phyloP scores from a whole-genome alignment of 2,329 filamentous ascomycete genomes.

The Calonectria pteridis region DNA sequence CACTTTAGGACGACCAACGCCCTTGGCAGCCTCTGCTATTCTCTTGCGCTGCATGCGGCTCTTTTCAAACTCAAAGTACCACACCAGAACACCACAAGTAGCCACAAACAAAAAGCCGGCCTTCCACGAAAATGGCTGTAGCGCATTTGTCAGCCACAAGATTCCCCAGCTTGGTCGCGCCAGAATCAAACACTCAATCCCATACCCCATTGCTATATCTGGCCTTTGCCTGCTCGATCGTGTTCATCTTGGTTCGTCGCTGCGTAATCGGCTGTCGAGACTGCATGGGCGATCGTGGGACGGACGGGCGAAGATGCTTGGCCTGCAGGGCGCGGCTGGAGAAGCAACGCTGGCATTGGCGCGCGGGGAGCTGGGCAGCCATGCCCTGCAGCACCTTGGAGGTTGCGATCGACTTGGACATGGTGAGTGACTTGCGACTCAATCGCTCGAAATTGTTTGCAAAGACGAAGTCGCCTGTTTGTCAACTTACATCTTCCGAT shows the following conservation, averaged over 20 bases:
- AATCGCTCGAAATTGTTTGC: slow-evolving; percentile 27
- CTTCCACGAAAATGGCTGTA: slow-evolving; percentile 92
- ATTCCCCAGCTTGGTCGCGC: slow-evolving; percentile 1
- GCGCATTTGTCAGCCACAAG: slow-evolving; percentile 42
- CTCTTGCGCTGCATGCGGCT: slow-evolving; percentile 89
- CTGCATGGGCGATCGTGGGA: slow-evolving; percentile 47
- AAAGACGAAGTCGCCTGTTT: slow-evolving; percentile 33
- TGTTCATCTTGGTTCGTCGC: slow-evolving; percentile 61
- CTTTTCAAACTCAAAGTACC: slow-evolving; percentile 96
- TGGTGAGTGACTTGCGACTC: slow-evolving; percentile 41
- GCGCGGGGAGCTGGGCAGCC: slow-evolving; percentile 47
- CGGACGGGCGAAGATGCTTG: slow-evolving; percentile 51
- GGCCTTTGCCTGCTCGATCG: slow-evolving; percentile 71
- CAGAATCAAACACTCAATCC: not conserved
- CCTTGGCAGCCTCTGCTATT: slow-evolving; percentile 92
- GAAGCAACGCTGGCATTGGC: slow-evolving; percentile 59
- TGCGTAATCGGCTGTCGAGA: slow-evolving; percentile 52
- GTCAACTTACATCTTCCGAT: slow-evolving; percentile 45
- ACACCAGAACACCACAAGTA: slow-evolving; percentile 81
- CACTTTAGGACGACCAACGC: slow-evolving; percentile 92
- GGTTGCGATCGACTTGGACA: slow-evolving; percentile 55
- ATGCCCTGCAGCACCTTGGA: slow-evolving; percentile 52
- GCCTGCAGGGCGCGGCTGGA: slow-evolving; percentile 51
- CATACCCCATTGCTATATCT: slow-evolving; percentile 68
- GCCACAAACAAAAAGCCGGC: slow-evolving; percentile 87